Conservation (phyloP, 2,329 filamentous ascomycete species). For the Fusarium hainanense region DNA sequence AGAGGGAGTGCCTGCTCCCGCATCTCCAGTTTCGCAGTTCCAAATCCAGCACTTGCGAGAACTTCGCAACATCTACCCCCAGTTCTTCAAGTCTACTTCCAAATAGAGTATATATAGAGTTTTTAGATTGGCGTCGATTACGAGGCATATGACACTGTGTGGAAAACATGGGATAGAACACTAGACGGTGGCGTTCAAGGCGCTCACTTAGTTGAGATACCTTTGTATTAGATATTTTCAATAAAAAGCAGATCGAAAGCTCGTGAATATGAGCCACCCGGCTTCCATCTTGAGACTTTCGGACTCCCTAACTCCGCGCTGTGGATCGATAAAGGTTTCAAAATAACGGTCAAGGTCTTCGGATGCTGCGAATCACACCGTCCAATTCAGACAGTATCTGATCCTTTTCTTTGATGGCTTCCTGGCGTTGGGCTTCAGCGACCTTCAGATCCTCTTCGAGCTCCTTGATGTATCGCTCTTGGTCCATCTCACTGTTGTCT, state of each 20-base stretch:
- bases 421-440: slow-evolving; percentile 70
- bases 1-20: slow-evolving; percentile 72
- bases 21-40: slow-evolving; percentile 73
- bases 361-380: slow-evolving; percentile 68
- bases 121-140: not conserved
- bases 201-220: slow-evolving; percentile 23
- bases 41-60: slow-evolving; percentile 82
- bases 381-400: slow-evolving; percentile 70
- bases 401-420: slow-evolving; percentile 72
- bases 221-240: slow-evolving; percentile 23
- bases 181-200: slow-evolving; percentile 33
- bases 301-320: slow-evolving; percentile 39
- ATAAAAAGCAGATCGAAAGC: slow-evolving; percentile 4
- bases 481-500: slow-evolving; percentile 81
- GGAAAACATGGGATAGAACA: not conserved
- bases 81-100: slow-evolving; percentile 77
- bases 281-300: not conserved
- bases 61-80: slow-evolving; percentile 79
- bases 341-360: slow-evolving; percentile 60
- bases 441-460: slow-evolving; percentile 73
- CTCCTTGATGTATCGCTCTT: slow-evolving; percentile 73
- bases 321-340: slow-evolving; percentile 10
- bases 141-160: not conserved
- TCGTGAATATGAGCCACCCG: not conserved
- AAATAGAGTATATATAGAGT: not conserved